These are phyloP conservation scores for Limtongia smithiae DNA, from an alignment of 805 yeast genomes.

Conservation along the genomic window DNA sequence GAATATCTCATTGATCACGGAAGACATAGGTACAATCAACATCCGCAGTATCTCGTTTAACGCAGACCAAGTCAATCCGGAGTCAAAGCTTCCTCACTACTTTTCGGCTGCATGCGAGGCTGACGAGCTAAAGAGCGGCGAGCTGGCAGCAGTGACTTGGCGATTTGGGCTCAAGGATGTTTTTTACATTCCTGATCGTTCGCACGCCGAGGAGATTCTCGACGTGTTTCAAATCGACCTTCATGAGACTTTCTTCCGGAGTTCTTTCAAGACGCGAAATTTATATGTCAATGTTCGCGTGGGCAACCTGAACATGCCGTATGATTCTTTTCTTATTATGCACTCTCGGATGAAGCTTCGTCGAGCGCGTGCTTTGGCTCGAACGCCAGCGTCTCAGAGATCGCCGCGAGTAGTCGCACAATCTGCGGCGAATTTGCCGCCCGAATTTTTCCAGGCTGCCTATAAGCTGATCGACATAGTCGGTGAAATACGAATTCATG, in stretches of 20 bases:
- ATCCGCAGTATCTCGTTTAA: slow-evolving; percentile 17
- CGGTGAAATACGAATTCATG: slow-evolving; percentile 39
- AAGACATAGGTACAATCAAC: slow-evolving; percentile 17
- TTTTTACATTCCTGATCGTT: slow-evolving; percentile 12
- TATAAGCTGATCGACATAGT: slow-evolving; percentile 36
- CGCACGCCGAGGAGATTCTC: slow-evolving; percentile 17
- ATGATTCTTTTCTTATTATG: slow-evolving; percentile 23
- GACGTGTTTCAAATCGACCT: slow-evolving; percentile 20
- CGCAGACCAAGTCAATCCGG: slow-evolving; percentile 9
- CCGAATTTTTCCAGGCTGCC: slow-evolving; percentile 29
- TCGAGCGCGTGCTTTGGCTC: not conserved
- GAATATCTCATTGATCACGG: slow-evolving; percentile 12
- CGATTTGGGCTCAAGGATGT: slow-evolving; percentile 19
- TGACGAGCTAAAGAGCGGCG: not conserved
- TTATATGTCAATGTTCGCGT: slow-evolving; percentile 13
- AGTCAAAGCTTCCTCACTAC: slow-evolving; percentile 8
- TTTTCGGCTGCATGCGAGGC: slow-evolving; percentile 3
- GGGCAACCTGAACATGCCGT: slow-evolving; percentile 23
- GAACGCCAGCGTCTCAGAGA: not conserved
- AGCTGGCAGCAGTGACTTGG: slow-evolving; percentile 11
- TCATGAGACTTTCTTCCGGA: slow-evolving; percentile 10
- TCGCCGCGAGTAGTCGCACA: not conserved
- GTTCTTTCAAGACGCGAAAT: slow-evolving; percentile 2
- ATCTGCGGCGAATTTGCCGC: not conserved
- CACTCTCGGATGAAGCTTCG: slow-evolving; percentile 1